Percentiles rank a stretch among this genome's conserved stretches.
Conservation (phyloP, 768 basidiomycete genomes). For the Podaxis mareebaensis region DNA sequence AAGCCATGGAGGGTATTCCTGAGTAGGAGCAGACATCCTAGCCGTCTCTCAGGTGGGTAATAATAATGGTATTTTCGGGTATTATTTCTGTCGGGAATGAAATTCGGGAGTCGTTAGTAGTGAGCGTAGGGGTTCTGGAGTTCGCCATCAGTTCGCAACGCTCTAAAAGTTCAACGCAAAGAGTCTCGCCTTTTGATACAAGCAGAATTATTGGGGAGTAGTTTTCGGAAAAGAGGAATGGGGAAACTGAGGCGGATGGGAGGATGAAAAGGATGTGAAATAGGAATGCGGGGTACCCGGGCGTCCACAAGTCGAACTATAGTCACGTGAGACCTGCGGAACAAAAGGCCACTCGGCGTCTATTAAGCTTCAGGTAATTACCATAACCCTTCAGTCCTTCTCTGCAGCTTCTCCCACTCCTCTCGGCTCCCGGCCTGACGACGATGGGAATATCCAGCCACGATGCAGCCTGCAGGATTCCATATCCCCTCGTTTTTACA, state of each 20-base stretch:
- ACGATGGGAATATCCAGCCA: constrained; percentile 8
- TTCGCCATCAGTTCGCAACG: constrained; percentile 9
- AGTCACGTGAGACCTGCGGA: constrained; percentile 8
- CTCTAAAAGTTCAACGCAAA: neutral
- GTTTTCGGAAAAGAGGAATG: neutral
- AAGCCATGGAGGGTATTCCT: constrained; percentile 74
- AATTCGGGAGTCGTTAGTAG: constrained; percentile 43
- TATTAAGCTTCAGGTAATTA: neutral
- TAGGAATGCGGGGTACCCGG: neutral
- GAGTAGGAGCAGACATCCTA: constrained; percentile 61
- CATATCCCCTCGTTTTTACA: neutral
- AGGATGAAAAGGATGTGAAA: constrained; percentile 2
- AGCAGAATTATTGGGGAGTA: neutral
- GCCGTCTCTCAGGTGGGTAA: constrained; percentile 13
- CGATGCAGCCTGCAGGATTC: neutral
- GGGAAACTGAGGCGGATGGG: neutral
- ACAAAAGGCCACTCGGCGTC: neutral
- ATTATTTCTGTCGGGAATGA: constrained; percentile 17
- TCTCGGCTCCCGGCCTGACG: neutral
- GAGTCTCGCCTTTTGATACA: constrained; percentile 23
- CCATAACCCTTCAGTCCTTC: neutral
- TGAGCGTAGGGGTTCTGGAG: constrained; percentile 38
- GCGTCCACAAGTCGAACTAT: constrained; percentile 10
- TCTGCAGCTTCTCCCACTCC: neutral
- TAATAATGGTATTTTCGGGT: constrained; percentile 17